Base-by-base conservation (phyloP, 2,329 filamentous ascomycete species). In the Xylaria multiplex region DNA sequence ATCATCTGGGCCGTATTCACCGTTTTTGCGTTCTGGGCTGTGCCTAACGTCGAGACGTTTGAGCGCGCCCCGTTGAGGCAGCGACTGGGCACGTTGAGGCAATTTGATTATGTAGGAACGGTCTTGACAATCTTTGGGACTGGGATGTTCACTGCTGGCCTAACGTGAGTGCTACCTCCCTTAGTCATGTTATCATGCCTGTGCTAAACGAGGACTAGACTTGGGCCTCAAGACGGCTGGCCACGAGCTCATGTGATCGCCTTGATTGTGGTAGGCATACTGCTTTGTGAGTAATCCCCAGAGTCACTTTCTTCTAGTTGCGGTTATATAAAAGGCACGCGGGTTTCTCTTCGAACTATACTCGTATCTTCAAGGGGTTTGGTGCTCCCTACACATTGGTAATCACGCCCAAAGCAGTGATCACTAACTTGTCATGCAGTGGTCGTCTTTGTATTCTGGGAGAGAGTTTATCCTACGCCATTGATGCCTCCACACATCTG, bases 1-100 rank as follows among this genome's bases (percentile, higher is more conserved):
- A 87, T 91, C 59, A 84, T 91, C 37, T 91, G 90, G 78, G 81
- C 85, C 1, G 73, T 87, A 13, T 84, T 90, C 68, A 86, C 85
- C 0, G 73, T 86, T 1, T 75, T 88, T 16, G 88, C 87, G 0
- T 71, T 86, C 30, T 90, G 88, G 80, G 88, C 87, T 2, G 85
- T 91, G 9, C 90, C 90, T 0, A 80, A 79, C 9, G 86, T 80
- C 72, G 72, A 88, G 80, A 72, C 80, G 74, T 81, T 77, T 50
- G 70, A 82, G 69, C 74, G 77, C 64, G 30, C 74, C 81, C 62
- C 77, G 72, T 68, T 78, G 8, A 67, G 73, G 68, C 76, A 84
- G 62, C 72, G 79, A 30, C 67, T 79, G 4, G 69, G 59, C 30
- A 66, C 84, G 0, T 45, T 89, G 46, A 86, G 84, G 73, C 82